Evolutionary conservation across 2,329 filamentous ascomycete genomes (phyloP).

Genomic region (Exutisphaerella laricina): DNA sequence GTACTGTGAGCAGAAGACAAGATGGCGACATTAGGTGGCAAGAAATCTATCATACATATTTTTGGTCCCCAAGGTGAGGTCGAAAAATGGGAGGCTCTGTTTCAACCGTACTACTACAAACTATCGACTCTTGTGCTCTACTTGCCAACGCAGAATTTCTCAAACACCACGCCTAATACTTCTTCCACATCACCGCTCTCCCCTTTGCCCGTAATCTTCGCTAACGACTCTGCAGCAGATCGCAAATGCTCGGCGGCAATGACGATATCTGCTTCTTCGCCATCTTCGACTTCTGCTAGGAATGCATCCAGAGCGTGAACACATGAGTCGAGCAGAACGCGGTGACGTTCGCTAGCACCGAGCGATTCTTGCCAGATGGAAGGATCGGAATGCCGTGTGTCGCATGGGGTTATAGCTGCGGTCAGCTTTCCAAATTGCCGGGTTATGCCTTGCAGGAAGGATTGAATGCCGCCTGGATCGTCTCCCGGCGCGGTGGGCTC

Average conservation of each 20-base stretch:
- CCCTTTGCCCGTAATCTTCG: slow-evolving; percentile 79
- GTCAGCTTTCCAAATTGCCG: slow-evolving; percentile 66
- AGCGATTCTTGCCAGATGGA: slow-evolving; percentile 74
- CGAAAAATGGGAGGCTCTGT: slow-evolving; percentile 6
- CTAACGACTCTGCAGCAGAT: slow-evolving; percentile 71
- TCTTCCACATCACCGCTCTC: slow-evolving; percentile 89
- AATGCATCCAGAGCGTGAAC: slow-evolving; percentile 68
- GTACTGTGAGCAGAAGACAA: no score
- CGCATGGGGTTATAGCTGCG: slow-evolving; percentile 36
- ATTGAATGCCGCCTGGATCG: slow-evolving; percentile 62
- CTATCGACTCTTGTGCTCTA: slow-evolving; percentile 17
- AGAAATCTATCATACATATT: not conserved
- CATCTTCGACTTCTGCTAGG: slow-evolving; percentile 49
- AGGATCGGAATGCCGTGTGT: slow-evolving; percentile 32
- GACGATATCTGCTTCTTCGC: slow-evolving; percentile 68
- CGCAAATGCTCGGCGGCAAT: slow-evolving; percentile 85
- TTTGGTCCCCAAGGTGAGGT: not conserved
- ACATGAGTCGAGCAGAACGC: slow-evolving; percentile 71
- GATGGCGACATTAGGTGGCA: not conserved
- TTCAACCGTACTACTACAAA: not conserved
- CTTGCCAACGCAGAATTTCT: slow-evolving; percentile 60
- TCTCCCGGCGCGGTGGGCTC: slow-evolving; percentile 35
- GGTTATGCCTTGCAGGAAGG: slow-evolving; percentile 63
- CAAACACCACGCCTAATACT: slow-evolving; percentile 92
- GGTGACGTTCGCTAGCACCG: slow-evolving; percentile 85